Evolutionary conservation across 2,329 filamentous ascomycete genomes (phyloP).

Genomic region (Keithomyces neogunnii): DNA sequence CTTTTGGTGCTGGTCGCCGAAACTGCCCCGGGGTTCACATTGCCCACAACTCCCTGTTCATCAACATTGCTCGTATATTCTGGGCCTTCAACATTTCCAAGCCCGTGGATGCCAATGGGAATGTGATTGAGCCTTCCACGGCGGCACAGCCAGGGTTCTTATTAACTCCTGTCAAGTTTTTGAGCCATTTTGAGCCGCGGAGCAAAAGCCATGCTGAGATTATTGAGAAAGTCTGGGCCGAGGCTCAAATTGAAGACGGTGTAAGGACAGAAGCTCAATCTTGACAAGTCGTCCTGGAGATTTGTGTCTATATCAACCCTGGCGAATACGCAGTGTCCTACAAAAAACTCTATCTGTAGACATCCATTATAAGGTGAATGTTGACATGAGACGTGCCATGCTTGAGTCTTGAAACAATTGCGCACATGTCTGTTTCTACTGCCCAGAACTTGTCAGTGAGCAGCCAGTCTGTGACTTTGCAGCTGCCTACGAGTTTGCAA

Average conservation of each 20-base stretch:
- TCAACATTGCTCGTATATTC: constrained; percentile 37
- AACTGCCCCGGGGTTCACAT: constrained; percentile 51
- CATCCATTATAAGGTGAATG: too few species aligned
- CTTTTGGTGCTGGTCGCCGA: constrained; percentile 46
- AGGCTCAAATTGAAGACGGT: neutral
- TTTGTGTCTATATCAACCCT: too few species aligned
- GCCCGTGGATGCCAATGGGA: constrained; percentile 10
- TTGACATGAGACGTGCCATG: too few species aligned
- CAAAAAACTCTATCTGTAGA: too few species aligned
- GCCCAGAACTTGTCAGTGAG: too few species aligned
- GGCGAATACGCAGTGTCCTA: too few species aligned
- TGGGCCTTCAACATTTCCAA: constrained; percentile 36
- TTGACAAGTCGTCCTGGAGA: too few species aligned
- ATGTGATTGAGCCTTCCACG: constrained; percentile 2
- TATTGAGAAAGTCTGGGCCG: constrained; percentile 3
- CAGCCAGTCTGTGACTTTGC: too few species aligned
- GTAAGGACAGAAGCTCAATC: neutral
- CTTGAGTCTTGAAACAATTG: too few species aligned
- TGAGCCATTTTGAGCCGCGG: constrained; percentile 1
- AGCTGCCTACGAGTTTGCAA: too few species aligned
- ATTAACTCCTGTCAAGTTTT: constrained; percentile 4
- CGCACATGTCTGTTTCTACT: too few species aligned
- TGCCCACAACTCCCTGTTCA: constrained; percentile 38
- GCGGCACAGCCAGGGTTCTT: constrained; percentile 6
- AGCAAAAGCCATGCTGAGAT: constrained; percentile 2